Percentiles rank a stretch among this genome's conserved stretches.
phyloP scores from a whole-genome alignment of 805 yeast species.

The Candida nitratophila region DNA sequence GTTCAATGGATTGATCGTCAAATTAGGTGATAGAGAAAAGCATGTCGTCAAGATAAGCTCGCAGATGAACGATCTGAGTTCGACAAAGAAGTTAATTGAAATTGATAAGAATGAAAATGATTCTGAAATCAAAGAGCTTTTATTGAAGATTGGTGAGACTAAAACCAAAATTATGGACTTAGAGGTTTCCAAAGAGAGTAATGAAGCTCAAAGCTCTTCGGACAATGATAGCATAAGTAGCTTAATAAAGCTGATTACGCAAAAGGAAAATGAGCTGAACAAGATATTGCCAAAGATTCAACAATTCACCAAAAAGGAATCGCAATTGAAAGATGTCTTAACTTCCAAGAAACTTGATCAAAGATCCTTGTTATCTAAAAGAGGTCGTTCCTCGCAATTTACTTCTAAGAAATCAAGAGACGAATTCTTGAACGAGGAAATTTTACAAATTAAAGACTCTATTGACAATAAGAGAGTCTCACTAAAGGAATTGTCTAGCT shows the following conservation, averaged over 20 bases:
- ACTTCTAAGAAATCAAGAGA: slow-evolving; percentile 51
- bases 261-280: slow-evolving; percentile 31
- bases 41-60: slow-evolving; percentile 37
- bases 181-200: slow-evolving; percentile 26
- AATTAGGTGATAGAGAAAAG: slow-evolving; percentile 56
- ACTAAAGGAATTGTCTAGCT: not conserved
- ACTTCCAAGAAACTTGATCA: slow-evolving; percentile 42
- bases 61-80: slow-evolving; percentile 38
- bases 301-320: slow-evolving; percentile 33
- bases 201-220: slow-evolving; percentile 24
- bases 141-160: slow-evolving; percentile 42
- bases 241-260: slow-evolving; percentile 22
- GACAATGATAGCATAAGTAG: slow-evolving; percentile 13
- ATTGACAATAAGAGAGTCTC: slow-evolving; percentile 8
- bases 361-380: slow-evolving; percentile 58
- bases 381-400: slow-evolving; percentile 62
- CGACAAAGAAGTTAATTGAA: slow-evolving; percentile 40
- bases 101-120: slow-evolving; percentile 54
- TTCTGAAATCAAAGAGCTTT: slow-evolving; percentile 39
- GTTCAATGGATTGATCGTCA: slow-evolving; percentile 47
- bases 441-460: slow-evolving; percentile 26
- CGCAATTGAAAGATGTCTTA: slow-evolving; percentile 30
- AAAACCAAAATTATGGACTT: slow-evolving; percentile 39
- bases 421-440: slow-evolving; percentile 53
- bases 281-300: slow-evolving; percentile 35